Conservation (phyloP, 2,329 filamentous ascomycete species). For the Cyanodermella asteris region DNA sequence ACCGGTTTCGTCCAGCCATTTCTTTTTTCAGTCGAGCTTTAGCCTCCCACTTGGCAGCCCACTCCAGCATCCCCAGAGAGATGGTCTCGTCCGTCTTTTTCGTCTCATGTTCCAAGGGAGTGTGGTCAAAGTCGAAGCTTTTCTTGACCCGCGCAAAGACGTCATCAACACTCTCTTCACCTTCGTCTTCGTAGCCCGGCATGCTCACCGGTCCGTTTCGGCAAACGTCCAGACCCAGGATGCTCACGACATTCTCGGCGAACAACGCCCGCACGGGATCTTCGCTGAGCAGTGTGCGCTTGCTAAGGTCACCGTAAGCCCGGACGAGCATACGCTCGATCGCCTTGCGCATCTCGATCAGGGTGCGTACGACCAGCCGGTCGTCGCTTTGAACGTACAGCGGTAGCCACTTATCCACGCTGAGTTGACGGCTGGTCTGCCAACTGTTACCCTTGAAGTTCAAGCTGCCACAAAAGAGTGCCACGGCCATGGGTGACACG, state of each 20-base stretch:
- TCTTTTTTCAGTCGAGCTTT: too few relatives aligned
- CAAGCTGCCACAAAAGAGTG: conserved; percentile 11
- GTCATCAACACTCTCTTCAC: background rate
- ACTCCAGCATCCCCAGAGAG: too few relatives aligned
- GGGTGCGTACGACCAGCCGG: conserved; percentile 8
- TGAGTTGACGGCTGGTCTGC: conserved; percentile 7
- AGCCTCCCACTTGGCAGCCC: too few relatives aligned
- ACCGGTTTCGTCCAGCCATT: too few relatives aligned
- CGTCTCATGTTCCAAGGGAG: too few relatives aligned
- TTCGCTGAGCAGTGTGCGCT: conserved; percentile 6
- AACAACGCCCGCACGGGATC: conserved; percentile 6
- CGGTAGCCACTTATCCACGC: conserved; percentile 17
- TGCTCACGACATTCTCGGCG: conserved; percentile 7
- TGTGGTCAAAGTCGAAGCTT: too few relatives aligned
- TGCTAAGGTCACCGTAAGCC: conserved; percentile 9
- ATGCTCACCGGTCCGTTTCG: too few relatives aligned
- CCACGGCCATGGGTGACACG: conserved; percentile 11
- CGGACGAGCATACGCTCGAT: conserved; percentile 13
- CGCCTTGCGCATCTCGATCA: conserved; percentile 16
- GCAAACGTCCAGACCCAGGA: conserved; percentile 7
- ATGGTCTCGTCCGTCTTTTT: too few relatives aligned
- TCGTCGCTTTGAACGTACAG: conserved; percentile 10
- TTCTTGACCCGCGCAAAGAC: too few relatives aligned
- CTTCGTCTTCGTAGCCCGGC: background rate
- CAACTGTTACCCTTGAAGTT: conserved; percentile 5